These are phyloP conservation scores for Mortierella sp. DNA, from an alignment of 371 early-diverging fungal species.

Conservation along the genomic window DNA sequence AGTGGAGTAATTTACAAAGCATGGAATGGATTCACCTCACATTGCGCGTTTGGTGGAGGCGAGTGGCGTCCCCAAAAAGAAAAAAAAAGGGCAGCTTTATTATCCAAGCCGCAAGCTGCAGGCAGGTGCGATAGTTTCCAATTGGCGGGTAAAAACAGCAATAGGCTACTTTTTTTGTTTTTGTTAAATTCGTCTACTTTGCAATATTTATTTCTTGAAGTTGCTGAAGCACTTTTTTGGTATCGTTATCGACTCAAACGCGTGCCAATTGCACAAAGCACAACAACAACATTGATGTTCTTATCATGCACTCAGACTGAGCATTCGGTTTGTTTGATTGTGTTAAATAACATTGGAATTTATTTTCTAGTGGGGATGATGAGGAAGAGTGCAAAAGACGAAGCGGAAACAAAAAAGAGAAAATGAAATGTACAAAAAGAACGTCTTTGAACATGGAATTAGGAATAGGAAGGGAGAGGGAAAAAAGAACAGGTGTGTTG, in stretches of 20 bases:
- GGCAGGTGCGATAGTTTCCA: background rate
- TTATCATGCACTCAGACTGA: background rate
- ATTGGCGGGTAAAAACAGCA: background rate
- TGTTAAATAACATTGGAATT: constrained; percentile 5
- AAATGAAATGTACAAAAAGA: constrained; percentile 10
- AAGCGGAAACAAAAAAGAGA: background rate
- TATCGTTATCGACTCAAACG: background rate
- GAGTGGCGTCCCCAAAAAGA: background rate
- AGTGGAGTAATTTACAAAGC: background rate
- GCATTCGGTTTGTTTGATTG: background rate
- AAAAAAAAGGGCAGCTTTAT: background rate
- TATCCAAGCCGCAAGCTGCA: background rate
- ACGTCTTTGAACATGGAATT: background rate
- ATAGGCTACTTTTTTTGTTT: background rate
- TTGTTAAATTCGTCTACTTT: background rate
- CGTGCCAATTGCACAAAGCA: background rate
- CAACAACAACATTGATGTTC: background rate
- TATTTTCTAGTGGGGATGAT: constrained; percentile 2
- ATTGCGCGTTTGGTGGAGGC: too few relatives aligned
- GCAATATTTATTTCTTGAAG: background rate
- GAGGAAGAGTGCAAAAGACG: background rate
- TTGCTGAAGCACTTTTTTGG: background rate
- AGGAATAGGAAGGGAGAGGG: background rate
- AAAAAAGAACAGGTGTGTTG: background rate
- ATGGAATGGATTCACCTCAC: background rate